Conservation (phyloP, 345 rosid species). For the Draba incana region DNA sequence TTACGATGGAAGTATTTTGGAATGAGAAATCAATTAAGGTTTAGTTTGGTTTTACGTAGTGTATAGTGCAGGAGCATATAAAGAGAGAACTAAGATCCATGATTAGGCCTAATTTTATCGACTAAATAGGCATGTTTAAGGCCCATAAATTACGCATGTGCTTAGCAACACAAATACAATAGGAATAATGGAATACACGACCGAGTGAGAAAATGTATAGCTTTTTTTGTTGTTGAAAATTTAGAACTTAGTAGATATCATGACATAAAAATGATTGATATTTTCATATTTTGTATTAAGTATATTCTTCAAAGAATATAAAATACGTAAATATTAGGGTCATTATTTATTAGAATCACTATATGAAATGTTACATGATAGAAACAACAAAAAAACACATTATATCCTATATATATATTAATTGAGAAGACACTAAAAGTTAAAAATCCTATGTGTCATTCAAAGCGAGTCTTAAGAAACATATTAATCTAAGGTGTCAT, state of each 20-base stretch:
- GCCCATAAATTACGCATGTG: slow-evolving; percentile 1
- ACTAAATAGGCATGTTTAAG: neutral
- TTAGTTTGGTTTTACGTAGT: too few relatives aligned
- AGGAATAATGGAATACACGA: slow-evolving; percentile 27
- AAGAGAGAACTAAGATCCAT: neutral
- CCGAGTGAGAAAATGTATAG: neutral
- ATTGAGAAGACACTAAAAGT: too few relatives aligned
- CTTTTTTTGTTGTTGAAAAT: neutral
- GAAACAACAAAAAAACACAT: too few relatives aligned
- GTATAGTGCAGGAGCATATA: too few relatives aligned
- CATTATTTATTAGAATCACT: too few relatives aligned
- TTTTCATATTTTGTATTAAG: neutral
- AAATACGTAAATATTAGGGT: neutral
- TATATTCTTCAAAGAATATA: neutral
- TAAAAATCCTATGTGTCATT: too few relatives aligned
- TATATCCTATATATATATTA: too few relatives aligned
- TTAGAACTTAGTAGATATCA: slow-evolving; percentile 6
- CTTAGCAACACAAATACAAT: neutral
- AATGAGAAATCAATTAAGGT: too few relatives aligned
- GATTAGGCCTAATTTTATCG: neutral
- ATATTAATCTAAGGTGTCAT: too few relatives aligned
- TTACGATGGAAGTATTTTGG: too few relatives aligned
- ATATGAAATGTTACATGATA: too few relatives aligned
- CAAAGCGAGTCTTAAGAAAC: too few relatives aligned
- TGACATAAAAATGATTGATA: slow-evolving; percentile 4